A percentile compares a stretch with the other conserved stretches of the same genome.
These are phyloP conservation scores for Hymenoscyphus salicellus DNA, from an alignment of 2,329 filamentous ascomycete genomes.

Conservation along the genomic window DNA sequence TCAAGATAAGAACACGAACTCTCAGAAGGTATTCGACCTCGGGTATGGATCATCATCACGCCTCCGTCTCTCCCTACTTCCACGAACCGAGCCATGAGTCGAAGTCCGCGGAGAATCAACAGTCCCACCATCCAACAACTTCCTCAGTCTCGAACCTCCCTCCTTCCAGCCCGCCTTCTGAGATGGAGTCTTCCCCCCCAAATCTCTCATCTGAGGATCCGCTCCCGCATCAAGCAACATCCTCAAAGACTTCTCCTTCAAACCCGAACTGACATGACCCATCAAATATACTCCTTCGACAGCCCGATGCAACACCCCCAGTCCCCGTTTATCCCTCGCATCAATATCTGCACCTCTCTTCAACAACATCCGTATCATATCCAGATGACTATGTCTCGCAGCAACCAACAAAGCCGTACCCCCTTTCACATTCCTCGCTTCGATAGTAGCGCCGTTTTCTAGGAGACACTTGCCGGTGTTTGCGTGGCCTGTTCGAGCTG, in stretches of 20 bases:
- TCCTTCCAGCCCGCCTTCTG: conserved; percentile 17
- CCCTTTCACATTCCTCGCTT: conserved; percentile 20
- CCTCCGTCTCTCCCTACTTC: background rate
- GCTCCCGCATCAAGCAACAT: conserved; percentile 23
- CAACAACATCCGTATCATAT: conserved; percentile 16
- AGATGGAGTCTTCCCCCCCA: conserved; percentile 18
- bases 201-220: conserved; percentile 17
- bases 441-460: conserved; percentile 16
- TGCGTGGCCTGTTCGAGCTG: conserved; percentile 19
- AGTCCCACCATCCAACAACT: conserved; percentile 11
- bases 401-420: conserved; percentile 21
- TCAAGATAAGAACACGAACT: background rate
- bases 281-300: conserved; percentile 20
- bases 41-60: background rate
- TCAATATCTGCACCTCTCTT: conserved; percentile 17
- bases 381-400: conserved; percentile 19
- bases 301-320: conserved; percentile 21
- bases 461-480: conserved; percentile 14
- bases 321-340: conserved; percentile 21
- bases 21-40: background rate
- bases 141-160: conserved; percentile 20
- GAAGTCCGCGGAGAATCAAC: background rate
- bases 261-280: conserved; percentile 10
- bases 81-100: background rate
- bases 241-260: conserved; percentile 20